Base-by-base conservation (phyloP, 208 protist genomes). In the Trypanosoma cruzi region DNA sequence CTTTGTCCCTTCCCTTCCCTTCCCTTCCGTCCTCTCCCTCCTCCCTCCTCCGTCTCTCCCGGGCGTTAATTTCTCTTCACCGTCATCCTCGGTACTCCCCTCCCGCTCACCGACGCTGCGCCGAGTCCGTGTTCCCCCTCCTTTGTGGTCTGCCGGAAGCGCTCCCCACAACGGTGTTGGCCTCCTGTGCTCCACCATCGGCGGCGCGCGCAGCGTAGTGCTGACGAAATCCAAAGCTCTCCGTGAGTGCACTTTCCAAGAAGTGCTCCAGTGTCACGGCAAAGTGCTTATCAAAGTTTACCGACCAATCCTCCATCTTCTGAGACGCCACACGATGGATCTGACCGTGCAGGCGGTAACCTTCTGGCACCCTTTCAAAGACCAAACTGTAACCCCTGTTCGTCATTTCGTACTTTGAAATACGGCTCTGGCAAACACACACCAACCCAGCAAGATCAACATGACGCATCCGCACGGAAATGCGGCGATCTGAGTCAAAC, bases 191-290 rank as follows among this genome's bases (percentile, higher is more conserved):
- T 11, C 31, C 53, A 22, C 53, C 50, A 26, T 70, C 64, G 2
- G 56, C 10, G 22, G 56, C 56, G 5, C 74, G 34, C 20, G 65
- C 57, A 10, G 69, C 57, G 55, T 84, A 78, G 70, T 90, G 72
- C 62, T 81, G 68, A 22, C 60, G 46, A 55, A 93, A 96, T n/a
- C 90, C 90, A 58, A 96, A 96, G 73, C 90, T 96, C 75, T 92
- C 86, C 29, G 81, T 89, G 32, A 96, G 79, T 4, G 86, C 86
- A 50, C 78, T 78, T 34, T 96, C 54, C 58, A 96, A 50, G 65
- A 96, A 96, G 77, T 96, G 86, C 79, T 92, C 84, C 46, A 96
- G 64, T 63, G 75, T 90, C 18, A 89, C 81, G 49, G 87, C 87
- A 60, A 92, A 91, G 66, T 96, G 85, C 52, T 88, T 83, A 40